Conservation (phyloP, 2,329 filamentous ascomycete genomes). For the Xylariaceae sp. region DNA sequence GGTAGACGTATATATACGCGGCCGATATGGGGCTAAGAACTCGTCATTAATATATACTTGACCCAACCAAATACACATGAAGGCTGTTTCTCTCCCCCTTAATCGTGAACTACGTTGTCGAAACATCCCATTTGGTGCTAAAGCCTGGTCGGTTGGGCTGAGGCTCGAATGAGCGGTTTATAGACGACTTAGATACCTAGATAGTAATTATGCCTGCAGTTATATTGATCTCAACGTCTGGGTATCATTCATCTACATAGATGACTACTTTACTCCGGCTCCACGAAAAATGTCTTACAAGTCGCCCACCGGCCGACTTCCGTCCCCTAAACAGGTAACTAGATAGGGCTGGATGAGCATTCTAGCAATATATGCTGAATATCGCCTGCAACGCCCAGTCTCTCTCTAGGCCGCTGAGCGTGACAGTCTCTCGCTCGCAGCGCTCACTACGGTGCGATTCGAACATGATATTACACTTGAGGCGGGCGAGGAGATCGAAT, state of each 20-base stretch:
- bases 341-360: too few species aligned
- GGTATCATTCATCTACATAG: constrained; percentile 39
- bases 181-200: too few species aligned
- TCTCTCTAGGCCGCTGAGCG: not conserved
- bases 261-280: constrained; percentile 25
- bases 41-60: constrained; percentile 1
- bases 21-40: too few species aligned
- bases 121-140: not conserved
- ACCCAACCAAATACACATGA: not conserved
- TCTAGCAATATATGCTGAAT: too few species aligned
- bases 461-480: constrained; percentile 6
- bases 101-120: not conserved
- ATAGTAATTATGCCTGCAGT: too few species aligned
- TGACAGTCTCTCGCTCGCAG: constrained; percentile 3
- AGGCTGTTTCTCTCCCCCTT: not conserved
- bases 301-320: constrained; percentile 1
- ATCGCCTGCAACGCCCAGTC: not conserved
- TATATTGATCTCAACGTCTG: constrained; percentile 24
- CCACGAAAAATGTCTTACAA: constrained; percentile 21
- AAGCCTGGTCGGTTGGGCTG: not conserved
- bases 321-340: not conserved
- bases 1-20: not conserved
- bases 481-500: not conserved
- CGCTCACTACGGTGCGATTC: not conserved
- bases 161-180: too few species aligned